Base-by-base conservation (phyloP, 805 yeast species). In the Saturnispora saitoi region DNA sequence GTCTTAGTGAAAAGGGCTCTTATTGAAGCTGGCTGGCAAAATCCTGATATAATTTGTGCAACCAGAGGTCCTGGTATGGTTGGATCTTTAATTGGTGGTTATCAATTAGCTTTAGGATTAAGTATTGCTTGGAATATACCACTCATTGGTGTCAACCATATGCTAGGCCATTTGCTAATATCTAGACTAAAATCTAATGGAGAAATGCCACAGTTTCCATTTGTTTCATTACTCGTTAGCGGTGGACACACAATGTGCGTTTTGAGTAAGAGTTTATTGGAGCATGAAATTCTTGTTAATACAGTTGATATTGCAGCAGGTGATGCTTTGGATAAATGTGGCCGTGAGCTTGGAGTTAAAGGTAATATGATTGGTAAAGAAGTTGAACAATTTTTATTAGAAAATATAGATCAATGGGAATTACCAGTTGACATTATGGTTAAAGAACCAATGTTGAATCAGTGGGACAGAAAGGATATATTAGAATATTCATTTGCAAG, bases 1-100 rank as follows among this genome's bases (percentile, higher is more conserved):
- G 56, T 60, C 0, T 60, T 83, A 32, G 79, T 84, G 0, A 48
- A 62, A 14, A 61, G 69, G 5, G 65, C 83, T 4, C 66, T 83
- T 14, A 32, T 26, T 0, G 66, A 58, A 42, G 65, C 70, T 56
- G 63, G 57, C 7, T 51, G 76, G 54, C 48, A 47, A 2, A 53
- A 58, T 32, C 87, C 89, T 0, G 95, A 86, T 60, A 61, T 93
- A 42, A 75, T 93, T 1, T 85, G 95, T 63, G 95, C 83, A 4
- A 93, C 99, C 0, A 69, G 95, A 55, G 99, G 99, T 0, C 99
- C 99, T 0, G 99, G 99, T 0, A 88, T 93, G 96, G 77, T 81
- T 8, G 96, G 97, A 0, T 83, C 95, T 0, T 69, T 93, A 12
- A 75, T 87, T 9, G 83, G 87, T 0, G 95, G 97, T 1, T 70